These are phyloP conservation scores for Termitomyces sp. DNA, from an alignment of 768 basidiomycete species.

Conservation along the genomic window DNA sequence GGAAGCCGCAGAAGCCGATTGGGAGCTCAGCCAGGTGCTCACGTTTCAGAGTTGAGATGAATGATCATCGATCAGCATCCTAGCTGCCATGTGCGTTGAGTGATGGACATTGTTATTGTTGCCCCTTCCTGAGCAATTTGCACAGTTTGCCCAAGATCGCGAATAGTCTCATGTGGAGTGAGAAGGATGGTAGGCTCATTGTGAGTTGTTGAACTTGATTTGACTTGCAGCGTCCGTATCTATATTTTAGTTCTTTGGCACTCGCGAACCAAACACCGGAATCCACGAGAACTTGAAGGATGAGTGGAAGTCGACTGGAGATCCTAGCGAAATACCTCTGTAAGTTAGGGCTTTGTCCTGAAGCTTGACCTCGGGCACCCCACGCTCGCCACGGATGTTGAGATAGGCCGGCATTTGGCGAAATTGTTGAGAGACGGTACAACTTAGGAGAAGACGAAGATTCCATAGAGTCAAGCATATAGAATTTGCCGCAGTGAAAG, in stretches of 20 bases:
- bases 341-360: no score
- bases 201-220: no score
- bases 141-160: no score
- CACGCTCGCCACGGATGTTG: slow-evolving; percentile 15
- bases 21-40: no score
- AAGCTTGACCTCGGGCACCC: slow-evolving; percentile 38
- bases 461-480: not conserved
- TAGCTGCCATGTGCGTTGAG: no score
- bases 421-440: not conserved
- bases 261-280: slow-evolving; percentile 11
- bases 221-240: slow-evolving; percentile 8
- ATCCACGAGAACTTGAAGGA: slow-evolving; percentile 34
- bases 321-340: slow-evolving; percentile 35
- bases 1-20: no score
- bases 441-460: not conserved
- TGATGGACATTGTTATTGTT: not conserved
- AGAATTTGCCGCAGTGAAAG: not conserved
- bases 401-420: slow-evolving; percentile 11
- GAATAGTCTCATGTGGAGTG: no score
- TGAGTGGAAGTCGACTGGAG: slow-evolving; percentile 43
- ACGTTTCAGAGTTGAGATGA: no score
- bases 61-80: no score
- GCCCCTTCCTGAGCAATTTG: no score
- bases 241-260: not conserved
- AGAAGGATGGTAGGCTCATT: no score